These are phyloP conservation scores for Aspergillus funiculosus DNA, from an alignment of 495 filamentous ascomycete genomes.

Conservation along the genomic window DNA sequence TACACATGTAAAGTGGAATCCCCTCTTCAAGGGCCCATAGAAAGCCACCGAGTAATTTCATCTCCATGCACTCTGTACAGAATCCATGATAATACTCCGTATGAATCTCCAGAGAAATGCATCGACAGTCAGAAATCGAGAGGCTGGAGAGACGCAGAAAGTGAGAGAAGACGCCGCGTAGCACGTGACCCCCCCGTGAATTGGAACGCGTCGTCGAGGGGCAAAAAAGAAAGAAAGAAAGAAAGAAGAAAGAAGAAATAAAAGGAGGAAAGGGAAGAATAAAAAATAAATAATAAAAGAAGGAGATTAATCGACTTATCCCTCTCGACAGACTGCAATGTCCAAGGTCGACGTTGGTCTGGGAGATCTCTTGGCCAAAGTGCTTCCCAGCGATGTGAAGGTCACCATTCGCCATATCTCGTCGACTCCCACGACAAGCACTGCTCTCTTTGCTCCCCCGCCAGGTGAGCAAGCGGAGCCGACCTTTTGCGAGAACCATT, in stretches of 20 bases:
- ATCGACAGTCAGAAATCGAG: neutral
- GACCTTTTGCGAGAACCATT: constrained; percentile 86
- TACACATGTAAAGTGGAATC: too few species aligned
- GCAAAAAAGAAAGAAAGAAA: neutral
- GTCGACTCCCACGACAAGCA: constrained; percentile 67
- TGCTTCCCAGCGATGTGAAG: constrained; percentile 61
- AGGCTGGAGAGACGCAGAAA: neutral
- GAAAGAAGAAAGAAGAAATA: constrained; percentile 3
- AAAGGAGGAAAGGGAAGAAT: neutral
- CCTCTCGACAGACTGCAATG: constrained; percentile 17
- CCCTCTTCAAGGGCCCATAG: too few species aligned
- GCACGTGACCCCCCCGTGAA: constrained; percentile 15
- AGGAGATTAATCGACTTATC: too few species aligned
- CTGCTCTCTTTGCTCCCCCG: constrained; percentile 72
- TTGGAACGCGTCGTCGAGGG: constrained; percentile 10
- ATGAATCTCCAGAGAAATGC: too few species aligned
- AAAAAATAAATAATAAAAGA: constrained; percentile 1
- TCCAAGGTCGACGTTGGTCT: constrained; percentile 36
- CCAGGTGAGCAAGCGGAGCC: constrained; percentile 59
- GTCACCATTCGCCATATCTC: constrained; percentile 83
- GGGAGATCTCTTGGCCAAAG: constrained; percentile 54
- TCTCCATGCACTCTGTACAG: too few species aligned
- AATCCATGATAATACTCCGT: too few species aligned
- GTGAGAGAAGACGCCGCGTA: neutral
- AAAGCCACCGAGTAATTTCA: too few species aligned